Percentiles rank a stretch among this genome's conserved stretches.
These are phyloP conservation scores for Physaria fendleri DNA, from an alignment of 345 rosid genomes.

Conservation along the genomic window DNA sequence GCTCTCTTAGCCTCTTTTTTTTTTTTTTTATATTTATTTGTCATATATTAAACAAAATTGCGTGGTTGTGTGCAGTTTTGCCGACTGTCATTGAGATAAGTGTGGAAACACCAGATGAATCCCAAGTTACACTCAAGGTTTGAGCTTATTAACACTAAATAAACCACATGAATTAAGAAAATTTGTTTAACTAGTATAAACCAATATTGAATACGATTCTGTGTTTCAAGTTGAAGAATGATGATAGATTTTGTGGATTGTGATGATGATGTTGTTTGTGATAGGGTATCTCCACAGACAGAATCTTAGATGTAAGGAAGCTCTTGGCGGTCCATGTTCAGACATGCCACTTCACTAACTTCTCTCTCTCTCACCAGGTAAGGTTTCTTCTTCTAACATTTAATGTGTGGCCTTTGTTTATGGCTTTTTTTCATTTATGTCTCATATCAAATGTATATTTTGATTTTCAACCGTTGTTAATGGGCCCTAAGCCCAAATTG, in stretches of 20 bases:
- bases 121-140: conserved; percentile 83
- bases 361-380: conserved; percentile 77
- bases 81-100: conserved; percentile 69
- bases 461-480: too few species aligned
- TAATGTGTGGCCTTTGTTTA: not conserved
- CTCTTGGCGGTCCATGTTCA: conserved; percentile 70
- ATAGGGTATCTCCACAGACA: conserved; percentile 96
- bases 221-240: not conserved
- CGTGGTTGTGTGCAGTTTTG: conserved; percentile 48
- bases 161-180: not conserved
- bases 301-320: conserved; percentile 80
- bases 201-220: conserved; percentile 5
- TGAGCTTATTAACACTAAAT: not conserved
- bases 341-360: conserved; percentile 85
- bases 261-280: conserved; percentile 1
- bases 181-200: not conserved
- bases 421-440: conserved; percentile 1
- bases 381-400: conserved; percentile 30
- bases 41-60: not conserved
- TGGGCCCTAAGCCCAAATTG: conserved; percentile 32
- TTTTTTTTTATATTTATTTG: too few species aligned
- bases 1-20: not conserved
- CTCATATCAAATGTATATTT: too few species aligned
- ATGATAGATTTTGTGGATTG: not conserved
- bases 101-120: conserved; percentile 71